Evolutionary conservation across 73 alveolate species (phyloP), one percentile per base, ranked within the genome.

Genomic region (Stentor roeselii): DNA sequence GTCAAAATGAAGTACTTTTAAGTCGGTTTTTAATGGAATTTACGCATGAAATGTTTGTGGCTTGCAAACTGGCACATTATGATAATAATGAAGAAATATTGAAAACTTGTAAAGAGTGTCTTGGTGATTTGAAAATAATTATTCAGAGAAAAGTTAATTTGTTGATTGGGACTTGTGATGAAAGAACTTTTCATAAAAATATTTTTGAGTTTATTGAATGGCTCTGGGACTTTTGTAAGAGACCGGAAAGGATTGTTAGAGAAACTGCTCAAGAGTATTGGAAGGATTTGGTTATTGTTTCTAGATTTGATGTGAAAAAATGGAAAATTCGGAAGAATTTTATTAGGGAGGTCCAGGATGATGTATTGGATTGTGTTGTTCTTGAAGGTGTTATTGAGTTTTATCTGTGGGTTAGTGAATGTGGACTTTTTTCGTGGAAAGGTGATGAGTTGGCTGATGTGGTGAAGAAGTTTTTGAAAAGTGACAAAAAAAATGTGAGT

Each of bases 1-100:
- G 90, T 40, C 88, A 87, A 40, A 84, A 84, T 50, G 91, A 83
- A 41, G 86, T 78, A 60, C 88, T 91, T 58, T 78, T 91, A 2
- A 96, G 89, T 77, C 84, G 92, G 83, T 96, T 96, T 90, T 84
- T 95, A 76, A 78, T 95, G 27, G 98, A 95, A 87, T 92, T 95
- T 3, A 92, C 93, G 35, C 94, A 93, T 61, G 86, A 84, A 42
- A 90, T 94, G 31, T 76, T 95, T 36, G 86, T 90, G 3, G 92
- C 96, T 27, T 86, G 90, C 21, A 90, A 90, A 75, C 89, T 93
- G 85, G 89, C 97, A 39, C 97, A 94, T 76, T 76, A 88, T 1
- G 89, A 89, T 90, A 59, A 78, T 30, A 93, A 89, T 38, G 86
- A 90, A 83, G 97, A 92, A 76, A 86, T 86, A 59, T 80, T 90